Base-by-base conservation (phyloP, 148 eudicot genomes). In the Pouteria glomerata region DNA sequence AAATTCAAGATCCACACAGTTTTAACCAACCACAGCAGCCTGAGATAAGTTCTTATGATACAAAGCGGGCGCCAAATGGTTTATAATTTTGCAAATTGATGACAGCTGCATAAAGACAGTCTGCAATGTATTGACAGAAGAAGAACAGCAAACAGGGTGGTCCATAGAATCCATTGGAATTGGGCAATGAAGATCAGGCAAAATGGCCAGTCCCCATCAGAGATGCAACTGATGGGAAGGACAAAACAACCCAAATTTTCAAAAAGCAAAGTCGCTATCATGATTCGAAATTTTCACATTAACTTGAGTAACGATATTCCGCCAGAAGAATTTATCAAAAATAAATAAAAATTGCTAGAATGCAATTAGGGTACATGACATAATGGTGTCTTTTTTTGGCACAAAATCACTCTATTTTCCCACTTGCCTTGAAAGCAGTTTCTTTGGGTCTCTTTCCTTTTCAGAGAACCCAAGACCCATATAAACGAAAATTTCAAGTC, bases 81-180 rank as follows among this genome's bases (percentile, higher is more conserved):
- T 39, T 5, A 39, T 5, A 39, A 39, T 10, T 39, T 5, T 5
- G 44, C 44, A 68, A 67, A 73, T 69, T 66, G 27, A 72, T 44
- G 62, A 37, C 35, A 58, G 72, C 29, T 72, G 4, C 62, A 62
- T 73, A 64, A 19, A 79, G 51, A 82, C 76, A 79, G 73, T 66
- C 23, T 4, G 48, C 52, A 64, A 44, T 44, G 64, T n/a, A 42
- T 26, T 47, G 67, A 69, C 59, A 71, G 30, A 41, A 35, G 19
- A 63, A 24, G 35, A 41, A 26, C 71, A 76, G 45, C 47, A 62
- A 58, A 39, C 26, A 63, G 60, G 16, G 16, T 79, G 85, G 85
- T 76, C 81, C 80, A 68, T 62, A n/a, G 60, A 42, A 60, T 26
- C 33, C 60, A 57, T 27, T 24, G 0, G 33, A 13, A 11, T 47